Base-by-base conservation (phyloP, 305 asterid genomes). In the Galium porrigens region DNA sequence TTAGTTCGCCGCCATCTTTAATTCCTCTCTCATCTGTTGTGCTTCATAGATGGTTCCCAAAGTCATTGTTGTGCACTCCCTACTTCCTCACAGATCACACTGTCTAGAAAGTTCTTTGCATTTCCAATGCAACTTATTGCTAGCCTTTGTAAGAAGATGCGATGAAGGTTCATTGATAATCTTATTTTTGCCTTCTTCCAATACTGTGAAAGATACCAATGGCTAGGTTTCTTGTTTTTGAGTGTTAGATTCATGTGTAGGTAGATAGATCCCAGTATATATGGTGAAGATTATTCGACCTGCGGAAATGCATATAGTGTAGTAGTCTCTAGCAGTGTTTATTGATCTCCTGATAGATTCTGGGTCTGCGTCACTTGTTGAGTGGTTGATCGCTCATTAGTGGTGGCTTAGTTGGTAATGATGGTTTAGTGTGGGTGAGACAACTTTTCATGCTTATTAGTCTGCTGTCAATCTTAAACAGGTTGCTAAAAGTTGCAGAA, bases 11-110 rank as follows among this genome's bases (percentile, higher is more conserved):
- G 0, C 58, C 53, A 63, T 63, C 69, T 2, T 17, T 48, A 48
- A 48, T 12, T 18, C 27, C n/a, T 7, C 11, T 29, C 39, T n/a
- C 33, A 18, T 5, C 18, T n/a, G 27, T 29, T 20, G 18, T 1
- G 14, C 11, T 14, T 5, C 51, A 44, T 10, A 41, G 48, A 41
- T 41, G 49, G 49, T 42, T 42, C 36, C 63, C 46, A 11, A 57
- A 29, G 14, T 11, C 48, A 36, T 18, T 7, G 18, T 0, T 59
- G n/a, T n/a, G 8, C 44, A 58, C 2, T 32, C 44, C 49, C 48
- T n/a, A 4, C 44, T n/a, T 51, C 63, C 44, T 53, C 73, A 12
- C 63, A 58, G 73, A 46, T 62, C 2, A 73, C 67, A 8, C 66
- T 63, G 27, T 58, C 68, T 33, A 62, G 55, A 3, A n/a, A 37